A percentile compares a stretch with the other conserved stretches of the same genome.
Evolutionary conservation across 2,329 filamentous ascomycete species (phyloP).

Genomic region (Hymenoscyphus linearis): DNA sequence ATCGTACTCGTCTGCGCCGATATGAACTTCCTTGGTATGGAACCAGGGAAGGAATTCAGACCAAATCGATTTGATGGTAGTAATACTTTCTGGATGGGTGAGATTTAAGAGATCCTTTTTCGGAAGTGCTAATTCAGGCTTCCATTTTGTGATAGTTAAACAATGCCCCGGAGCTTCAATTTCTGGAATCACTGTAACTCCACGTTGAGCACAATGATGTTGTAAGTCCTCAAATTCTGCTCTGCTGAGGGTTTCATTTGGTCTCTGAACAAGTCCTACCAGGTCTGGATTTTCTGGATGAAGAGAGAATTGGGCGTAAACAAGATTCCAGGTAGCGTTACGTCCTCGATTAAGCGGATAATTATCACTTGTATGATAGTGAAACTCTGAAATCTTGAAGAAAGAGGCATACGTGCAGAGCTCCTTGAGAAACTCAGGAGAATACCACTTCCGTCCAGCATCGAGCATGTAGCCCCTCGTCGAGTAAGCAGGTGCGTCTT

Average conservation of each 20-base stretch:
- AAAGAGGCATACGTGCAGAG: conserved; percentile 55
- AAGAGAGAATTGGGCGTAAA: conserved; percentile 45
- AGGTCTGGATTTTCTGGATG: conserved; percentile 44
- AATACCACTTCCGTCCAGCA: conserved; percentile 51
- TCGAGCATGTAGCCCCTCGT: conserved; percentile 39
- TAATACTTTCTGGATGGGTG: conserved; percentile 48
- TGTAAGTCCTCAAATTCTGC: conserved; percentile 49
- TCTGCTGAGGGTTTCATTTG: conserved; percentile 50
- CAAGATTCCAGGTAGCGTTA: conserved; percentile 39
- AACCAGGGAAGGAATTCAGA: conserved; percentile 50
- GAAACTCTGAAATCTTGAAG: conserved; percentile 56
- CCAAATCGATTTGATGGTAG: conserved; percentile 49
- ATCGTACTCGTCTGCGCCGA: conserved; percentile 52
- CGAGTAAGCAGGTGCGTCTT: not conserved
- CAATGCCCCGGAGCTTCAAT: conserved; percentile 56
- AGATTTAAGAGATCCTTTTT: conserved; percentile 49
- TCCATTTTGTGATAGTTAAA: conserved; percentile 53
- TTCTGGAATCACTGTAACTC: conserved; percentile 54
- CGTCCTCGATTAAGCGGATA: conserved; percentile 44
- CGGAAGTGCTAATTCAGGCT: conserved; percentile 46
- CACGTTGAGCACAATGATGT: conserved; percentile 44
- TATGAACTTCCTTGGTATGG: conserved; percentile 47
- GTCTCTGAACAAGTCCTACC: conserved; percentile 43
- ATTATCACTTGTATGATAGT: conserved; percentile 55
- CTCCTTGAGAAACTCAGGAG: conserved; percentile 48